A percentile compares a stretch with the other conserved stretches of the same genome.
phyloP scores from a whole-genome alignment of 1,284 basidiomycete genomes.

The Neolentinus lepideus region DNA sequence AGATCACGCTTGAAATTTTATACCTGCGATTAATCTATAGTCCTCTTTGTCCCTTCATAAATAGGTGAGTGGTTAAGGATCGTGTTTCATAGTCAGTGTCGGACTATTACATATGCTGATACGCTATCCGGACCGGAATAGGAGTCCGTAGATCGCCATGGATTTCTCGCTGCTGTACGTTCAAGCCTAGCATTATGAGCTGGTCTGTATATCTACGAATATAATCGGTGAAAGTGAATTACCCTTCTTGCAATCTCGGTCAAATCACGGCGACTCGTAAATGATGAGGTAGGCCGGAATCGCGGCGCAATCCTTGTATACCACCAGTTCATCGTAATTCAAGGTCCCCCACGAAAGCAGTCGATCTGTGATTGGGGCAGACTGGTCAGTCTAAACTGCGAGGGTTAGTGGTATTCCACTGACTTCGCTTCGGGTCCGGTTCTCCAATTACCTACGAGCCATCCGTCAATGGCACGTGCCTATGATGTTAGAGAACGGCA shows the following conservation, averaged over 20 bases:
- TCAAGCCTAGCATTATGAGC: too few species aligned
- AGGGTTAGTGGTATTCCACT: not conserved
- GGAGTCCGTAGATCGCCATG: too few species aligned
- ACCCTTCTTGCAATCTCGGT: not conserved
- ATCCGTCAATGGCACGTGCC: not conserved
- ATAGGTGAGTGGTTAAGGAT: too few species aligned
- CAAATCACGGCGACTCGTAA: slow-evolving; percentile 30
- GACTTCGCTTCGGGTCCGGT: slow-evolving; percentile 21
- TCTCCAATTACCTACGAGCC: slow-evolving; percentile 46
- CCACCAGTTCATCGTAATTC: slow-evolving; percentile 59
- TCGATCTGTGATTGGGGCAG: not conserved
- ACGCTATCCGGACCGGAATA: too few species aligned
- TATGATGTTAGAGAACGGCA: slow-evolving; percentile 13
- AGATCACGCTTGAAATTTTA: not conserved
- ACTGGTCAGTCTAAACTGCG: not conserved
- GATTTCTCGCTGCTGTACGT: too few species aligned
- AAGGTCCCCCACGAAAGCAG: slow-evolving; percentile 32
- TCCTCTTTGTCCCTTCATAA: too few species aligned
- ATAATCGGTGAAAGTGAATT: too few species aligned
- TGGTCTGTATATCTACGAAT: too few species aligned
- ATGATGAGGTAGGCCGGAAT: slow-evolving; percentile 57
- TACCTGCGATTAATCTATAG: too few species aligned
- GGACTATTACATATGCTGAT: too few species aligned
- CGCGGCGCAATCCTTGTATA: slow-evolving; percentile 60
- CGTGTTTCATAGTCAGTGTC: too few species aligned